Evolutionary conservation across 2,329 filamentous ascomycete genomes (phyloP), one percentile per base, ranked within the genome.

Genomic region (Bisporella sp.): DNA sequence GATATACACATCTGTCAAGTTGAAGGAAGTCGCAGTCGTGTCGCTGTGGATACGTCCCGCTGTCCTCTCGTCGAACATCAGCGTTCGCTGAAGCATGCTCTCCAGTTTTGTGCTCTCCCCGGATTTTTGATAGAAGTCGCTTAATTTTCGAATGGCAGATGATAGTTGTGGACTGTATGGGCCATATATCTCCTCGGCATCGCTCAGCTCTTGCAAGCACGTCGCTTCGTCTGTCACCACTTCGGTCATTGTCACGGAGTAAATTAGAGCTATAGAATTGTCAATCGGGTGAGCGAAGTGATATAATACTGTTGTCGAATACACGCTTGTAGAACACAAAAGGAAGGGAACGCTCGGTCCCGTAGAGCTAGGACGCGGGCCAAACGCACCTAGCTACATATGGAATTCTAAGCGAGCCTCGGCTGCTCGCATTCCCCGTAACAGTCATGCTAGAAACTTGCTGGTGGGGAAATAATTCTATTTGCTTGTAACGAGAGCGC

Each of bases 1-100:
- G 41, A 42, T 42, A 42, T 42, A 42, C 41, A 42, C 41, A 42
- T 42, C 41, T 42, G 41, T 42, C 41, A 42, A 42, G 41, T 42
- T 42, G 4, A 42, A 42, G 12, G 41, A 42, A 42, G 41, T 42
- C 41, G 41, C 41, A 4, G 41, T 4, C 41, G 41, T 42, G 41
- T 42, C 41, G 41, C 41, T 42, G 41, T 42, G 41, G 41, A 42
- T 42, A 4, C 41, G 41, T 42, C 41, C 41, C 41, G 41, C 41
- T 42, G 41, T 42, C 41, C 41, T 42, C 41, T 42, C 41, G 41
- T 42, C 41, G 41, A 42, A 42, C 41, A 42, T 42, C 41, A 42
- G 41, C 41, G 41, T 42, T 42, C 41, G 41, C 41, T 42, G 41
- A 42, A 42, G 41, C 9, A 42, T 42, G 41, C 41, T 42, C 41